Conservation (phyloP, 441 rosid genomes). For the Syzygium syzygioides region DNA sequence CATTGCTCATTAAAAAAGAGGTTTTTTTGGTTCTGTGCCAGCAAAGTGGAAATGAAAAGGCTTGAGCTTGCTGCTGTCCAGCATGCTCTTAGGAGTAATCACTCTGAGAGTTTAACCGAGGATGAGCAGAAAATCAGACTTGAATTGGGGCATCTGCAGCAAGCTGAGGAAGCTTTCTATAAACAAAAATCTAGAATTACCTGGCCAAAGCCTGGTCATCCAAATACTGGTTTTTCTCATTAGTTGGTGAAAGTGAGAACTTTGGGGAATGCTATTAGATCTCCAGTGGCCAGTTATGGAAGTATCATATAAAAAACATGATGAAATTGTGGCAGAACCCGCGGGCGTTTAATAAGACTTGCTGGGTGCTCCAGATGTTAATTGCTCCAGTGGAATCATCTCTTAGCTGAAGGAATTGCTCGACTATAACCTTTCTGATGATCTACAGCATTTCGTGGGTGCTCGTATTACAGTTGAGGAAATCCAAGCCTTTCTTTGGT, state of each 20-base stretch:
- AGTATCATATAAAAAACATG: background rate
- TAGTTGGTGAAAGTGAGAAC: background rate
- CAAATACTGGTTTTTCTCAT: background rate
- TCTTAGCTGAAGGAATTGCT: background rate
- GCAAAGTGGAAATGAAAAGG: background rate
- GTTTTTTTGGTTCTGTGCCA: background rate
- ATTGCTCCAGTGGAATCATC: background rate
- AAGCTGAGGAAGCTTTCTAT: background rate
- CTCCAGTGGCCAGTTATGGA: background rate
- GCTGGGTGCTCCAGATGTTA: background rate
- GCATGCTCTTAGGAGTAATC: background rate
- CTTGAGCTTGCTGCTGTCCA: background rate
- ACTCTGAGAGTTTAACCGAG: background rate
- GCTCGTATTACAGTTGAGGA: background rate
- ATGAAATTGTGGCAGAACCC: background rate
- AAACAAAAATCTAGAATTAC: background rate
- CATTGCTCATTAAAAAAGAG: background rate
- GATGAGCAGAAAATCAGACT: background rate
- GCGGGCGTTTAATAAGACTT: background rate
- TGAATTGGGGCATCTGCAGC: background rate
- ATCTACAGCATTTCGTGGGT: background rate
- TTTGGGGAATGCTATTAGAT: background rate
- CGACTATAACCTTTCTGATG: background rate
- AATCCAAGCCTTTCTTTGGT: background rate
- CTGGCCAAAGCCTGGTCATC: background rate